Evolutionary conservation across 129 eudicot genomes (phyloP), one percentile per base, ranked within the genome.

Genomic region (Artemisia tridentata): DNA sequence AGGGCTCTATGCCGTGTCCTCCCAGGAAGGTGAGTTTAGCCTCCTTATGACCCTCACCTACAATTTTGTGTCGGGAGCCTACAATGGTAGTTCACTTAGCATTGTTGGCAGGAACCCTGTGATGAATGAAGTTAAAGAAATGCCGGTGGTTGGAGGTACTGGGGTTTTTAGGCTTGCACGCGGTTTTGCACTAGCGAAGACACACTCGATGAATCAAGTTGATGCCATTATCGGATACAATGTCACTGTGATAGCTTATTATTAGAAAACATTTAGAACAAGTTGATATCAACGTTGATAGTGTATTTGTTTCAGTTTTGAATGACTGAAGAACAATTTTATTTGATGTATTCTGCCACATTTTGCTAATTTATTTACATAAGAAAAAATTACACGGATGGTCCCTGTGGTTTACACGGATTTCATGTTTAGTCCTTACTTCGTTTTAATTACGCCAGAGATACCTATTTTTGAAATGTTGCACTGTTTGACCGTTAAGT

Each of bases 81-180:
- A 80, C 65, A 84, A 84, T 20, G 88, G 88, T 3, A 84, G 82
- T 67, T 45, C 80, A 5, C 27, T 80, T 21, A 80, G 78, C 34
- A 62, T 80, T 38, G 61, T 80, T 23, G 82, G 84, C 3, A 48
- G 80, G 21, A 84, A 80, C 68, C 75, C 78, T 7, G 68, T 77
- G 25, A 52, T 77, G 59, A 23, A 72, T 21, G 63, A 45, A 20
- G 75, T 74, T 51, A 81, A 80, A 67, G 85, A 84, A 70, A 81
- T 84, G 89, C 81, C 83, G 0, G 64, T 84, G 63, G 78, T 84
- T 1, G 88, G 85, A 69, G 85, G 85, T 1, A 84, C 80, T 11
- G 81, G 85, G 2, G 59, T 74, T 38, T 84, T 84, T 3, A 56
- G 88, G 43, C 43, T 7, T 6, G 43, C 9, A 5, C 43, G 43